Percentiles rank a stretch among this genome's conserved stretches.
phyloP scores from a whole-genome alignment of 306 rosid genomes.

The Prosopis cineraria region DNA sequence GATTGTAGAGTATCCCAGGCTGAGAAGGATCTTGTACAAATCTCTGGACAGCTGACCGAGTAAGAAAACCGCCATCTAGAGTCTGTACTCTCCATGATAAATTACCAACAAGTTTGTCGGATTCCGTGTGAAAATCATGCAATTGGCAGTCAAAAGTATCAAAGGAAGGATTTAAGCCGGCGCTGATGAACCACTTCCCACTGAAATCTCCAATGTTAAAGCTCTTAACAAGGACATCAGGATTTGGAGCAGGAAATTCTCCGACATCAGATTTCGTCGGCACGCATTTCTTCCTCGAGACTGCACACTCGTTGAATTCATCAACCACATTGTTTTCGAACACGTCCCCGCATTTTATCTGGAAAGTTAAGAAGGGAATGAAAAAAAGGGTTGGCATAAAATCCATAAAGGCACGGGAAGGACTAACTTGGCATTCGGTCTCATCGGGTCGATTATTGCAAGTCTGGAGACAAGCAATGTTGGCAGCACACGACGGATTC shows the following conservation, averaged over 20 bases:
- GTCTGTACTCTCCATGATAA: constrained; percentile 86
- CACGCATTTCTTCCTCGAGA: constrained; percentile 89
- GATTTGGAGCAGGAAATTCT: constrained; percentile 85
- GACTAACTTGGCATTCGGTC: constrained; percentile 89
- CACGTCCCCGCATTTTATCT: constrained; percentile 93
- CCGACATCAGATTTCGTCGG: constrained; percentile 94
- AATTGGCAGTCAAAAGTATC: constrained; percentile 89
- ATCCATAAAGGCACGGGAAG: constrained; percentile 29
- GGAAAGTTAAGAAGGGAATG: constrained; percentile 28
- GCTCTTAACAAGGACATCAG: constrained; percentile 73
- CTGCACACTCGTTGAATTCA: constrained; percentile 95
- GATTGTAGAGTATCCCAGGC: constrained; percentile 90
- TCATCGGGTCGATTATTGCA: constrained; percentile 97
- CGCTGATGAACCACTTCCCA: constrained; percentile 93
- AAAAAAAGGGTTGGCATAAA: not conserved
- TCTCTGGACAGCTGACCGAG: constrained; percentile 77
- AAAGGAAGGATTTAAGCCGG: constrained; percentile 88
- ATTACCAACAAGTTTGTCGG: constrained; percentile 71
- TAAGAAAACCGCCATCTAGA: constrained; percentile 85
- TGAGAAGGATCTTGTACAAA: constrained; percentile 82
- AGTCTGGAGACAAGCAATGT: constrained; percentile 94
- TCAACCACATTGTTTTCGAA: constrained; percentile 92
- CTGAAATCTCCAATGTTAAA: constrained; percentile 71
- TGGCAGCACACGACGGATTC: constrained; percentile 92
- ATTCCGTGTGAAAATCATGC: constrained; percentile 80